These are phyloP conservation scores for Mangifera indica DNA, from an alignment of 345 rosid species.

Conservation along the genomic window DNA sequence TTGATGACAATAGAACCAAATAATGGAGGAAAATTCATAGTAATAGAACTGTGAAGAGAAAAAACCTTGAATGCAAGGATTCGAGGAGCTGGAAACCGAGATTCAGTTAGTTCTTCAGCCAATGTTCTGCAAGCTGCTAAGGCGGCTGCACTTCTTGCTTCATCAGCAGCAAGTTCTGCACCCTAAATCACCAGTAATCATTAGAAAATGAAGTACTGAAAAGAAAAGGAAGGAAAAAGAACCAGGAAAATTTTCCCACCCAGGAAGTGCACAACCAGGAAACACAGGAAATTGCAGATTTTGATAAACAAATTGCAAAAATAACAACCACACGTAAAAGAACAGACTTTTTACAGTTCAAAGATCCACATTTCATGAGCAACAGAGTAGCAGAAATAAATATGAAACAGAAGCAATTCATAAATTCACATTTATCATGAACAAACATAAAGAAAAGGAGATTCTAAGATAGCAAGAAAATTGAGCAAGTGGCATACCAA, in stretches of 20 bases:
- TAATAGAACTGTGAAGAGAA: background rate
- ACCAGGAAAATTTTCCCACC: background rate
- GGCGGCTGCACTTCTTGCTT: constrained; percentile 82
- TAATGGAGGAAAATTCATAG: background rate
- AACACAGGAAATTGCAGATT: background rate
- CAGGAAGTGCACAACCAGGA: background rate
- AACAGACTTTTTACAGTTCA: background rate
- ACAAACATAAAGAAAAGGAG: background rate
- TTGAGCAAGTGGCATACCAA: constrained; percentile 52
- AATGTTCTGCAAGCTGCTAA: constrained; percentile 94
- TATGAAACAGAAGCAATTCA: no score
- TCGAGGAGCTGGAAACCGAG: constrained; percentile 92
- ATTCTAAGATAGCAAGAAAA: constrained; percentile 1
- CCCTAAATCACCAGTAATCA: constrained; percentile 52
- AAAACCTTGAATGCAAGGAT: constrained; percentile 93
- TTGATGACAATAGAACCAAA: background rate
- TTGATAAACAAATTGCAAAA: background rate
- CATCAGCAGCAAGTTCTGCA: constrained; percentile 84
- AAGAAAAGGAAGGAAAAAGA: background rate
- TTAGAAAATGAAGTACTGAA: background rate
- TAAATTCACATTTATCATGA: background rate
- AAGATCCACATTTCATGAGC: constrained; percentile 14
- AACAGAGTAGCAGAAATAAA: constrained; percentile 6
- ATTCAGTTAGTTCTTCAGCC: constrained; percentile 92
- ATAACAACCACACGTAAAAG: background rate